These are phyloP conservation scores for Tolypocladium album DNA, from an alignment of 2,329 filamentous ascomycete species.

Conservation along the genomic window DNA sequence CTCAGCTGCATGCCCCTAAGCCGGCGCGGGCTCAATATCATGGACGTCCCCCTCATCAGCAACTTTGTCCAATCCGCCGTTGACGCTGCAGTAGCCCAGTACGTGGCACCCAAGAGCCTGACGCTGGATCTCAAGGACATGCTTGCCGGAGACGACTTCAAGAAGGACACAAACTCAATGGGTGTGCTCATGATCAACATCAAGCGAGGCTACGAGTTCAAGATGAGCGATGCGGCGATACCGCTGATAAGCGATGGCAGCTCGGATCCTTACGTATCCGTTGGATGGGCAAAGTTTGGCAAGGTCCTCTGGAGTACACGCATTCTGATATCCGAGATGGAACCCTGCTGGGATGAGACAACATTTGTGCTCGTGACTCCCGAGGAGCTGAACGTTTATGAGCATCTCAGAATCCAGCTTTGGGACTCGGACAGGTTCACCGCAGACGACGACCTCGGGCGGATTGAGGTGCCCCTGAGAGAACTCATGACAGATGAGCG, in stretches of 20 bases:
- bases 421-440: slow-evolving; percentile 68
- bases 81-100: slow-evolving; percentile 63
- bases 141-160: slow-evolving; percentile 68
- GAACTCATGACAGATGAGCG: slow-evolving; percentile 48
- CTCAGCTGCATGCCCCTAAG: slow-evolving; percentile 61
- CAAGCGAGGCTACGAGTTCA: slow-evolving; percentile 58
- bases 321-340: slow-evolving; percentile 52
- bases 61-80: slow-evolving; percentile 67
- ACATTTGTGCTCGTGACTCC: slow-evolving; percentile 58
- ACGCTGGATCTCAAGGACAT: slow-evolving; percentile 68
- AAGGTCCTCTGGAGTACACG: slow-evolving; percentile 49
- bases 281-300: slow-evolving; percentile 72
- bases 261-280: slow-evolving; percentile 60
- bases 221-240: slow-evolving; percentile 55
- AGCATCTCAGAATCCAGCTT: slow-evolving; percentile 57
- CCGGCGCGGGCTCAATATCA: slow-evolving; percentile 59
- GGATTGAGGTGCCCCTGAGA: slow-evolving; percentile 59
- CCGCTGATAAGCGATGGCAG: slow-evolving; percentile 48
- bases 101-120: slow-evolving; percentile 65
- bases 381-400: slow-evolving; percentile 61
- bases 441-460: slow-evolving; percentile 64
- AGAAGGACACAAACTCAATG: slow-evolving; percentile 57
- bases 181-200: slow-evolving; percentile 58
- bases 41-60: slow-evolving; percentile 65
- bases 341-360: slow-evolving; percentile 62